phyloP scores from a whole-genome alignment of 208 protist species.

The Leishmania major region DNA sequence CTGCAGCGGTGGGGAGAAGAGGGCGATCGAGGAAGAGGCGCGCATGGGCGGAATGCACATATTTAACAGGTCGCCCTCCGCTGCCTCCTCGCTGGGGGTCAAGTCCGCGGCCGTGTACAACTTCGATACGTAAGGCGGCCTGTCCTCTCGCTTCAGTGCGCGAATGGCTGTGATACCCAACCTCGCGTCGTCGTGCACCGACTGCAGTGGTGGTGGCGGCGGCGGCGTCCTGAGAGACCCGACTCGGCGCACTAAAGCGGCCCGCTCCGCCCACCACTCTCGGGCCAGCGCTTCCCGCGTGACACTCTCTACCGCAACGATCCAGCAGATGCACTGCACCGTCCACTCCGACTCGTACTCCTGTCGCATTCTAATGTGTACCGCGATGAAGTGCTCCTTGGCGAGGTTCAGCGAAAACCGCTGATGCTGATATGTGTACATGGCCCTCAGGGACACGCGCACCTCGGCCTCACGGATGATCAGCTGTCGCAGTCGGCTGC shows the following conservation, averaged over 20 bases:
- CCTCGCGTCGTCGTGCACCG: background rate
- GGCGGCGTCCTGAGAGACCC: background rate
- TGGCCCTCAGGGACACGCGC: constrained; percentile 32
- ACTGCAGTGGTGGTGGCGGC: background rate
- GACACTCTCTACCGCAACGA: constrained; percentile 17
- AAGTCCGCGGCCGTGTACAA: constrained; percentile 29
- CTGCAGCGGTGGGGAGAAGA: background rate
- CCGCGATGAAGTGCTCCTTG: constrained; percentile 40
- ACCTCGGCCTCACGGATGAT: constrained; percentile 44
- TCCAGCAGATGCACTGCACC: constrained; percentile 20
- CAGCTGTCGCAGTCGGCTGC: constrained; percentile 42
- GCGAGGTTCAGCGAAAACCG: constrained; percentile 22
- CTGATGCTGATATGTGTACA: constrained; percentile 22
- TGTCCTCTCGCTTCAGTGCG: constrained; percentile 24
- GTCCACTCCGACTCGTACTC: constrained; percentile 34
- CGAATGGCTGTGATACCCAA: background rate
- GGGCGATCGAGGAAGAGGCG: background rate
- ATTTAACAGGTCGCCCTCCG: constrained; percentile 13
- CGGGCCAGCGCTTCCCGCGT: constrained; percentile 15
- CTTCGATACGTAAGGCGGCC: constrained; percentile 7
- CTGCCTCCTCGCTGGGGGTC: constrained; percentile 19
- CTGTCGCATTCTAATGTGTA: constrained; percentile 44
- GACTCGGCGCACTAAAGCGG: constrained; percentile 8
- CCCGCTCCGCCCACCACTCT: constrained; percentile 19
- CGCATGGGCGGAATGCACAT: constrained; percentile 11